Evolutionary conservation across 2,329 filamentous ascomycete genomes (phyloP).

Genomic region (Gnomoniopsis smithogilvyi): DNA sequence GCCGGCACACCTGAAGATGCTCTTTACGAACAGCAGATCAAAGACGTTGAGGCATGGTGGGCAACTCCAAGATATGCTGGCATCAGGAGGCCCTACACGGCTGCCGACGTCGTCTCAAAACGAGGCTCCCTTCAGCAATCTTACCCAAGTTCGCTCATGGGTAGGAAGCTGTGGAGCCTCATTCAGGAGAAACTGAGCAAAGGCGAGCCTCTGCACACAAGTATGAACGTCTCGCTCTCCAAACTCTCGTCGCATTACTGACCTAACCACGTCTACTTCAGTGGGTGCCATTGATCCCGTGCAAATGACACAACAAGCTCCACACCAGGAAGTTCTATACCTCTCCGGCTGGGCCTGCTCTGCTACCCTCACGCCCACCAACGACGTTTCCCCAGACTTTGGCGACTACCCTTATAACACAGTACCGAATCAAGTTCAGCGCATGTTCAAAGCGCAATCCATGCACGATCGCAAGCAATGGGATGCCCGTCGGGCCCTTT

Average conservation of each 20-base stretch:
- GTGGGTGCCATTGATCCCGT: constrained; percentile 99
- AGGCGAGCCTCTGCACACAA: constrained; percentile 89
- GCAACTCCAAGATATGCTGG: constrained; percentile 76
- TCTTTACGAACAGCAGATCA: constrained; percentile 78
- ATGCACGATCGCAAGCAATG: constrained; percentile 96
- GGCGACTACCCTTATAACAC: constrained; percentile 99
- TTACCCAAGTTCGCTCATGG: constrained; percentile 93
- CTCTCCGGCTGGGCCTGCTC: constrained; percentile 98
- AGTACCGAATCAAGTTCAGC: constrained; percentile 95
- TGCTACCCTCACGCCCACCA: constrained; percentile 85
- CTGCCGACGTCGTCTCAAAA: constrained; percentile 90
- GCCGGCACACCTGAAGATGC: constrained; percentile 77
- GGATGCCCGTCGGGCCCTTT: constrained; percentile 79
- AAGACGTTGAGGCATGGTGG: constrained; percentile 91
- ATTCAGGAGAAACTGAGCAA: constrained; percentile 73
- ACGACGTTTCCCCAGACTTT: constrained; percentile 96
- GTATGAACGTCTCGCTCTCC: constrained; percentile 44
- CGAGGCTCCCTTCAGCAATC: constrained; percentile 80
- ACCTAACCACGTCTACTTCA: constrained; percentile 34
- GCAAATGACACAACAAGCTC: constrained; percentile 98
- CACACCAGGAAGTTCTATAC: constrained; percentile 94
- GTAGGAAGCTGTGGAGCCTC: constrained; percentile 88
- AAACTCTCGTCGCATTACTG: neutral
- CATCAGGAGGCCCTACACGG: constrained; percentile 88
- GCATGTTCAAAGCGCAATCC: constrained; percentile 92